A percentile compares a stretch with the other conserved stretches of the same genome.
Conservation (phyloP, 169 alveolate species). For the Prorocentrum cordatum region DNA sequence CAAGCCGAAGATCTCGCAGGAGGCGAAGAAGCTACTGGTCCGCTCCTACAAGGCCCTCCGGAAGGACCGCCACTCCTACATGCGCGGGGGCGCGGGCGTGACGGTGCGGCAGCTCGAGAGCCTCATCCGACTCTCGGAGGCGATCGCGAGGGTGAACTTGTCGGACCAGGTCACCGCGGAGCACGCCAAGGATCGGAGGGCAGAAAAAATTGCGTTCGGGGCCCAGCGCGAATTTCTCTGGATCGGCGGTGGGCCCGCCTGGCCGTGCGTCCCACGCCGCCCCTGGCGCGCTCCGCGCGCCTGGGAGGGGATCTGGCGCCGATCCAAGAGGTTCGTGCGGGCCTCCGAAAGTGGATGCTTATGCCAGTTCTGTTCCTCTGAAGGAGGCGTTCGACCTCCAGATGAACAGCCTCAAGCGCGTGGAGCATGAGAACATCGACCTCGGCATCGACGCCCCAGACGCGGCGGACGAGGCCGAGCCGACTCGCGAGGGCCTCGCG, state of each 20-base stretch:
- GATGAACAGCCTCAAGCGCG: no score
- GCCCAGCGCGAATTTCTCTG: neutral
- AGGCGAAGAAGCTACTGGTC: neutral
- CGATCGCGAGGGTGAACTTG: conserved; percentile 45
- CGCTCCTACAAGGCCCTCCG: conserved; percentile 62
- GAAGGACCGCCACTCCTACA: neutral
- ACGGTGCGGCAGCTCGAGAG: conserved; percentile 60
- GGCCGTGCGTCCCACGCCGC: neutral
- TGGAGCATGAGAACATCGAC: no score
- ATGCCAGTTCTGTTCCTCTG: no score
- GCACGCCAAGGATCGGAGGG: no score
- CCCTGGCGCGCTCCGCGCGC: conserved; percentile 25
- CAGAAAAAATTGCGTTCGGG: no score
- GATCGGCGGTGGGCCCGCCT: neutral
- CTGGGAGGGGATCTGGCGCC: no score
- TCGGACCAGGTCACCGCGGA: conserved; percentile 3
- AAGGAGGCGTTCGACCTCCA: conserved; percentile 60
- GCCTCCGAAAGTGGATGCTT: no score
- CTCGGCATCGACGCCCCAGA: no score
- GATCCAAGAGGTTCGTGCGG: no score
- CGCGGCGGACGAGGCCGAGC: no score
- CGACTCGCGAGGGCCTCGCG: no score
- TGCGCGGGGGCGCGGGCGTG: conserved; percentile 50
- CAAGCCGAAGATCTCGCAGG: conserved; percentile 43
- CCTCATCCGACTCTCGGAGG: conserved; percentile 40